These are phyloP conservation scores for Neurospora sp. DNA, from an alignment of 495 filamentous ascomycete genomes.

Conservation along the genomic window DNA sequence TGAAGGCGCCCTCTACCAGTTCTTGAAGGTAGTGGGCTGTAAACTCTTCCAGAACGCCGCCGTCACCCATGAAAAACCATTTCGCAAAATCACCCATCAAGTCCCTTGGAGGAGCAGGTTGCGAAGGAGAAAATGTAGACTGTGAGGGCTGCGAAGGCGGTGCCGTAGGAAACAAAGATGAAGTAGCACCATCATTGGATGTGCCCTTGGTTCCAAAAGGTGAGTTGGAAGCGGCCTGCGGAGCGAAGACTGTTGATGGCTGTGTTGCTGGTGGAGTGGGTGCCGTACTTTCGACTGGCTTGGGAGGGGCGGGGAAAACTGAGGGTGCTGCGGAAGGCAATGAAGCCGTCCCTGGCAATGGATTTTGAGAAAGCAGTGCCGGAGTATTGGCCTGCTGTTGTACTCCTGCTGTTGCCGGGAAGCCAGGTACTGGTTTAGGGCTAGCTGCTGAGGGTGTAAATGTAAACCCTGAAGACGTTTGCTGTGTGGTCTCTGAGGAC, in stretches of 20 bases:
- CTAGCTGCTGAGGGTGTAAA: not conserved
- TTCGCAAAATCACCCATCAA: slow-evolving; percentile 29
- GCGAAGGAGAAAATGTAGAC: not conserved
- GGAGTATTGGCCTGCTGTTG: not conserved
- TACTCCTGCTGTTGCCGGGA: not conserved
- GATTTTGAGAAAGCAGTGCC: not conserved
- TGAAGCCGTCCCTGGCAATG: not conserved
- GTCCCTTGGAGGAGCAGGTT: slow-evolving; percentile 15
- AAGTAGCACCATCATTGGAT: not conserved
- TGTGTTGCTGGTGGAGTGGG: not conserved
- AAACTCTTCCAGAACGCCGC: slow-evolving; percentile 33
- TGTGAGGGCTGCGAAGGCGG: not conserved
- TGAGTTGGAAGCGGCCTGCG: not conserved
- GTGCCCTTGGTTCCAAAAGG: not conserved
- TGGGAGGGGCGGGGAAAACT: not conserved
- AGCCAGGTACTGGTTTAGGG: not conserved
- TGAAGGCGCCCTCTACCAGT: slow-evolving; percentile 22
- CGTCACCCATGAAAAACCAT: slow-evolving; percentile 38
- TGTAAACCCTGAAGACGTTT: not conserved
- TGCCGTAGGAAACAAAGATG: not conserved
- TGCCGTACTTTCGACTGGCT: not conserved
- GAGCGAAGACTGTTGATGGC: slow-evolving; percentile 2
- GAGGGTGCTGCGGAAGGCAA: not conserved
- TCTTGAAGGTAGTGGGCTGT: slow-evolving; percentile 24
- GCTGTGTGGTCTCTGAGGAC: not conserved